These are phyloP conservation scores for Endotrypanum monterogeii DNA, from an alignment of 208 protist species.

Conservation along the genomic window DNA sequence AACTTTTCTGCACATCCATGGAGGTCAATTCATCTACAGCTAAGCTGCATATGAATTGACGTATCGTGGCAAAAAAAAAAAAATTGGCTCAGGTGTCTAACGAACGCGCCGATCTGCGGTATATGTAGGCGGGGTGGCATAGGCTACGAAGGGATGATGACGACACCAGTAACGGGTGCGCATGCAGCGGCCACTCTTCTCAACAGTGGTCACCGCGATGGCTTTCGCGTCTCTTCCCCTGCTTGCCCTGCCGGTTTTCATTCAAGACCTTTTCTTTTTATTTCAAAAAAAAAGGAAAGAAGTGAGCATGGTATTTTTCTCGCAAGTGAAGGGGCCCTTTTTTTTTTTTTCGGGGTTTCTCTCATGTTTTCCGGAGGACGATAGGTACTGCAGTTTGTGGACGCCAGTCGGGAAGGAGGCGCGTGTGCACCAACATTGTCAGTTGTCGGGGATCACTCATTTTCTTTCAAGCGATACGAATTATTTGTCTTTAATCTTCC, in stretches of 20 bases:
- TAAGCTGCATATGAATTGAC: neutral
- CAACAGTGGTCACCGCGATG: neutral
- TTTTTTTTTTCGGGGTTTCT: neutral
- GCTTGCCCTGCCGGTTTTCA: no score
- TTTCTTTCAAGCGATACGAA: slow-evolving; percentile 47
- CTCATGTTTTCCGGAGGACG: no score
- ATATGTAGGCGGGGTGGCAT: slow-evolving; percentile 5
- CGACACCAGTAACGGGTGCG: neutral
- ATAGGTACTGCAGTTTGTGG: neutral
- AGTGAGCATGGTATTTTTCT: neutral
- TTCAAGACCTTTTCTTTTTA: neutral
- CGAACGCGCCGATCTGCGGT: neutral
- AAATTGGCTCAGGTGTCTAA: neutral
- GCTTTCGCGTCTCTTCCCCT: neutral
- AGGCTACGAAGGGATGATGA: neutral
- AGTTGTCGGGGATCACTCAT: slow-evolving; percentile 15
- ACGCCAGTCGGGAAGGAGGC: slow-evolving; percentile 8
- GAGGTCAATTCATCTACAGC: neutral
- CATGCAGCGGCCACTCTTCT: neutral
- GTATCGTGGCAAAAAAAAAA: neutral
- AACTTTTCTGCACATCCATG: slow-evolving; percentile 14
- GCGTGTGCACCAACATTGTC: slow-evolving; percentile 12
- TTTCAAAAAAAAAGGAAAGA: neutral
- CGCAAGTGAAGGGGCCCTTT: neutral
- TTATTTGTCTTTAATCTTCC: slow-evolving; percentile 32